Conservation (phyloP, 768 basidiomycete genomes). For the Hysterangium stoloniferum region DNA sequence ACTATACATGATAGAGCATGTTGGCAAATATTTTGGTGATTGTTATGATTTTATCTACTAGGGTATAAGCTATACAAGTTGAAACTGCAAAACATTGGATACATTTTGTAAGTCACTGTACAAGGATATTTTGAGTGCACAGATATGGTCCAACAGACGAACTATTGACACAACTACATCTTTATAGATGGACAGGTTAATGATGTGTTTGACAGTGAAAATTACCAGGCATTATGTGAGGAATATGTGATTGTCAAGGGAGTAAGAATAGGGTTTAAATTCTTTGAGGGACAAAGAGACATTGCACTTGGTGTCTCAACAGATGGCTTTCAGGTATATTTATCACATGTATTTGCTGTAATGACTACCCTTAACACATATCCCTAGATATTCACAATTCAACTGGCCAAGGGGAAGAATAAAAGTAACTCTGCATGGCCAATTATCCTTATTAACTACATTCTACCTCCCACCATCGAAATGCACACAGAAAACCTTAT, state of each 20-base stretch:
- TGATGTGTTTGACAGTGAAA: conserved; percentile 30
- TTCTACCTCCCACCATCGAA: conserved; percentile 18
- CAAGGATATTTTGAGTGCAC: conserved; percentile 19
- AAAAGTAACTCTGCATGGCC: conserved; percentile 17
- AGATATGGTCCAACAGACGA: conserved; percentile 19
- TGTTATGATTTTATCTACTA: no score
- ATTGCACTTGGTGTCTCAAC: conserved; percentile 35
- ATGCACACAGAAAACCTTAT: conserved; percentile 16
- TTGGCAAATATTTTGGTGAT: no score
- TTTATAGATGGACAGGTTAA: conserved; percentile 16
- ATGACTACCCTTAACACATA: no score
- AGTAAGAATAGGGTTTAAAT: conserved; percentile 17
- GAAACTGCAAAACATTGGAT: no score
- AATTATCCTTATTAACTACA: conserved; percentile 13
- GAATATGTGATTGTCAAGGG: conserved; percentile 25
- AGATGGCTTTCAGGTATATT: conserved; percentile 33
- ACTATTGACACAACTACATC: conserved; percentile 23
- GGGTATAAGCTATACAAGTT: no score
- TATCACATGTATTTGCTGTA: no score
- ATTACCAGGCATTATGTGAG: conserved; percentile 20
- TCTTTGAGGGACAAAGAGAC: conserved; percentile 32
- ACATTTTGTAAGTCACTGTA: no score
- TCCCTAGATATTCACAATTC: conserved; percentile 18
- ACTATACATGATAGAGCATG: no score
- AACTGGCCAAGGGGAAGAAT: background rate